Percentiles rank a stretch among this genome's conserved stretches.
These are phyloP conservation scores for Podila clonocystis DNA, from an alignment of 192 early-diverging fungal genomes.

Conservation along the genomic window DNA sequence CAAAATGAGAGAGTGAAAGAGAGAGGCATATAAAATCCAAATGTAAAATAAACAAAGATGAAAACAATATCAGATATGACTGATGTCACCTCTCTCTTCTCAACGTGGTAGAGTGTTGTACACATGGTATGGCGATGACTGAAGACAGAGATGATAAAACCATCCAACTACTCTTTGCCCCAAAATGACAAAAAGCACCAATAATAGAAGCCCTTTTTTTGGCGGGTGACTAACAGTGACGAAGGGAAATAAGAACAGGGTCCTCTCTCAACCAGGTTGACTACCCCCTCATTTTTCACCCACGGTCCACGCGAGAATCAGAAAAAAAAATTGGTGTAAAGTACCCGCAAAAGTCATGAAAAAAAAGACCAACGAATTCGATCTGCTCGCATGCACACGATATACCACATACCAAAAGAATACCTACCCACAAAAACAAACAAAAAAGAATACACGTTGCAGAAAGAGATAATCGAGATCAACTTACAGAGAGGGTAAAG, in stretches of 20 bases:
- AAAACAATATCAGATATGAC: not conserved
- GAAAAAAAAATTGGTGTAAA: not conserved
- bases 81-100: too few species aligned
- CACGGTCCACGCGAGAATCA: too few species aligned
- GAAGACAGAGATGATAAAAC: too few species aligned
- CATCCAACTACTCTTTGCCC: too few species aligned
- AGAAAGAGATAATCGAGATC: not conserved
- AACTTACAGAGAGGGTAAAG: constrained; percentile 92
- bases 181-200: too few species aligned
- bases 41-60: not conserved
- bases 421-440: not conserved
- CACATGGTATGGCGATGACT: too few species aligned
- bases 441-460: not conserved
- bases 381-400: not conserved
- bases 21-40: not conserved
- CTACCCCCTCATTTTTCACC: too few species aligned
- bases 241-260: too few species aligned
- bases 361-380: not conserved
- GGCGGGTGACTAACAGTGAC: not conserved
- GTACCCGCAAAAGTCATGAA: not conserved
- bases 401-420: not conserved
- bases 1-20: not conserved
- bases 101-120: too few species aligned
- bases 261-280: too few species aligned
- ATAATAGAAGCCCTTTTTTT: not conserved